These are phyloP conservation scores for Thermochaetoides dissita DNA, from an alignment of 2,329 filamentous ascomycete species.

Conservation along the genomic window DNA sequence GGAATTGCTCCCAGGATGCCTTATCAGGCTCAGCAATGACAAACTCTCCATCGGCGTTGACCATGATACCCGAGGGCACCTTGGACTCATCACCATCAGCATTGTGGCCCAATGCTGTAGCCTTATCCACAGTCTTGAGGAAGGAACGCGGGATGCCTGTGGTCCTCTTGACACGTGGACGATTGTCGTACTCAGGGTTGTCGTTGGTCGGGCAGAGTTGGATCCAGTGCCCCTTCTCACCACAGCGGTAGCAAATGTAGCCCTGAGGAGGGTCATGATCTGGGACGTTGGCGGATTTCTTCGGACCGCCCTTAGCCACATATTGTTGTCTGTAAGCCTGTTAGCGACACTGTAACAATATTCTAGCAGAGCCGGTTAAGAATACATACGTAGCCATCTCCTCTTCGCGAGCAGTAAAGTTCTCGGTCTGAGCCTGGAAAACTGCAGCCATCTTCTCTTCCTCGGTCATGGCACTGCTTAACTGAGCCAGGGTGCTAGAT, in stretches of 20 bases:
- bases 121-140: constrained; percentile 89
- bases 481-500: constrained; percentile 44
- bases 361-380: not conserved
- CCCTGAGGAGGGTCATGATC: constrained; percentile 86
- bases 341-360: constrained; percentile 14
- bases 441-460: constrained; percentile 89
- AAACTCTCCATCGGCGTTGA: constrained; percentile 94
- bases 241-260: constrained; percentile 92
- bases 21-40: constrained; percentile 93
- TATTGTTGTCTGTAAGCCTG: constrained; percentile 41
- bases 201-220: constrained; percentile 97
- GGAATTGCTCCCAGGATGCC: constrained; percentile 91
- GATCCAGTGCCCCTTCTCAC: constrained; percentile 98
- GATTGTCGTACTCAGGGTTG: constrained; percentile 88
- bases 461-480: constrained; percentile 73
- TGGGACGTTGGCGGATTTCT: constrained; percentile 62
- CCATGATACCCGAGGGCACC: constrained; percentile 81
- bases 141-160: constrained; percentile 95
- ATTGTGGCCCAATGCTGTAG: constrained; percentile 57
- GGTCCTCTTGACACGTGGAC: constrained; percentile 84
- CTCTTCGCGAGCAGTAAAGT: constrained; percentile 74
- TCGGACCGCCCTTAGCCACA: constrained; percentile 46
- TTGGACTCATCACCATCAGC: constrained; percentile 67
- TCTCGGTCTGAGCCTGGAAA: constrained; percentile 75
- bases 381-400: constrained; percentile 65